Percentiles rank a stretch among this genome's conserved stretches.
Conservation (phyloP, 2,329 filamentous ascomycete genomes). For the Monosporascus sp. region DNA sequence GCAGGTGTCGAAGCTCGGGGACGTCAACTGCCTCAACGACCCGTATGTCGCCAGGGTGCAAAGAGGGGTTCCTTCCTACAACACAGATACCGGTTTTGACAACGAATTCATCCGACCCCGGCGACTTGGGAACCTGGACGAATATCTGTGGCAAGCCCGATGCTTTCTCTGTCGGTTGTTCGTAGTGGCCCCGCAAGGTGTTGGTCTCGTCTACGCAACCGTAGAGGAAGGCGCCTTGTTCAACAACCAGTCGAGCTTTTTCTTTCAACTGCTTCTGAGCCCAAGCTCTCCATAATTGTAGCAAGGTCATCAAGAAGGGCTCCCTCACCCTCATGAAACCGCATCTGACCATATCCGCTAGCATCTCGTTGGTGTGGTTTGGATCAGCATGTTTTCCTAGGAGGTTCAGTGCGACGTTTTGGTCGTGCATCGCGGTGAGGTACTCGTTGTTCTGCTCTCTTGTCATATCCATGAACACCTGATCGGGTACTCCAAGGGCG, state of each 20-base stretch:
- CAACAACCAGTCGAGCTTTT: constrained; percentile 79
- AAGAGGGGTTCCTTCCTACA: constrained; percentile 84
- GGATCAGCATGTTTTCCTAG: constrained; percentile 76
- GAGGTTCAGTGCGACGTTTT: constrained; percentile 58
- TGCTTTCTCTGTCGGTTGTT: constrained; percentile 37
- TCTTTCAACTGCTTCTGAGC: constrained; percentile 87
- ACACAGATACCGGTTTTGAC: constrained; percentile 74
- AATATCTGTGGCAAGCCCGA: constrained; percentile 78
- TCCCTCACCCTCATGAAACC: constrained; percentile 73
- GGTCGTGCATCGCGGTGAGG: constrained; percentile 62
- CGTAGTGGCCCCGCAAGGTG: constrained; percentile 65
- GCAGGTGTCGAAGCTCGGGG: constrained; percentile 67
- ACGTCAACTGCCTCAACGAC: constrained; percentile 80
- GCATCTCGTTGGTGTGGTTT: constrained; percentile 69
- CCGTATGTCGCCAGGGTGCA: constrained; percentile 88
- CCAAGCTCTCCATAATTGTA: constrained; percentile 85
- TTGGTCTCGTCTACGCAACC: constrained; percentile 84
- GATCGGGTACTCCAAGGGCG: constrained; percentile 64
- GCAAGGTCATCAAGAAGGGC: constrained; percentile 74
- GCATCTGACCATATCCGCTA: constrained; percentile 71
- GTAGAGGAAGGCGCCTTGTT: constrained; percentile 79
- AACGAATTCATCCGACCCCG: constrained; percentile 48
- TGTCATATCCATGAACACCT: constrained; percentile 64
- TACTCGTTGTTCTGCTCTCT: constrained; percentile 63
- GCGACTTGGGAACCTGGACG: constrained; percentile 65